Base-by-base conservation (phyloP, 257 asterid genomes). In the Solanum tarijense region DNA sequence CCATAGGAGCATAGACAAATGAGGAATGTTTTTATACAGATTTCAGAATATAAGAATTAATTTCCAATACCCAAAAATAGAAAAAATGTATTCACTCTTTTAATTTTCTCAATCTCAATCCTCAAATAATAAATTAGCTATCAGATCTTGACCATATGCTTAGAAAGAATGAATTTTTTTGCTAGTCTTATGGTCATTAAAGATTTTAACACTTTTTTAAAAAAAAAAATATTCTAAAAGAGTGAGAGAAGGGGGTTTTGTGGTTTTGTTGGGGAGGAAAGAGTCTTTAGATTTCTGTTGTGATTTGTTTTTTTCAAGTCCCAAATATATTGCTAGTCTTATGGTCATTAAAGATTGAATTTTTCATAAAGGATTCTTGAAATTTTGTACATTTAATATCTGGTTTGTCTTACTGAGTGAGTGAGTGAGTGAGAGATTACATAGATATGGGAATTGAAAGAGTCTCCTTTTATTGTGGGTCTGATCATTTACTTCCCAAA, bases 361-460 rank as follows among this genome's bases (percentile, higher is more conserved):
- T 76, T 76, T 38, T 43, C 38, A 60, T 86, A 75, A 11, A 69
- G 8, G 71, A 78, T 76, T 79, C 72, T 65, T 43, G 62, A 65
- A 66, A 87, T 87, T 66, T 35, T 87, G 74, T 7, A n/a, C 18
- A 23, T 46, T 87, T 82, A 39, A 82, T 62, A 25, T 69, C 20
- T 69, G 36, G 12, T 25, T 3, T 43, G 31, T 43, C 21, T 18
- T 25, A 14, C 9, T 52, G 23, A 52, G 71, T 29, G 43, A 71
- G 62, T 83, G 11, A 62, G 13, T 20, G 83, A 55, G 34, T 38
- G 66, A 9, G 81, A 86, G 69, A 65, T 12, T 66, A 32, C 74
- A 87, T 81, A 48, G 36, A 72, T 73, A 88, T 65, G 90, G 90
- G 90, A 88, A 88, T 76, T 85, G 75, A 78, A 85, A 85, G 88